These are phyloP conservation scores for Tephrocybe sp. DNA, from an alignment of 768 basidiomycete genomes.

Conservation along the genomic window DNA sequence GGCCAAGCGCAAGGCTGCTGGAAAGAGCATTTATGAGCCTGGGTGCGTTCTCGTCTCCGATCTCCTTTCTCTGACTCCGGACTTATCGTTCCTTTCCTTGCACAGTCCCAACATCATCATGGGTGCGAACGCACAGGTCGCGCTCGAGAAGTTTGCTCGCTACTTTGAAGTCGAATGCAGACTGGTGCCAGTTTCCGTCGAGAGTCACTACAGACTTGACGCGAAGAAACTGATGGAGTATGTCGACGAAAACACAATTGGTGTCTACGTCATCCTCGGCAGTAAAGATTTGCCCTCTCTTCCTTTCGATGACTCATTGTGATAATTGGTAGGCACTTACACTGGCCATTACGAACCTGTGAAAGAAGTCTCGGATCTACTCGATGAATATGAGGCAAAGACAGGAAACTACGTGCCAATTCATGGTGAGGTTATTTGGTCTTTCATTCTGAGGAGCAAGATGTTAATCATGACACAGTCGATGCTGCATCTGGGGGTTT, in stretches of 20 bases:
- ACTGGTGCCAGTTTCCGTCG: slow-evolving; percentile 50
- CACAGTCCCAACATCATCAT: slow-evolving; percentile 62
- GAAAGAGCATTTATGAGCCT: slow-evolving; percentile 76
- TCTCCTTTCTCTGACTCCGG: not conserved
- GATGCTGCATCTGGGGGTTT: slow-evolving; percentile 72
- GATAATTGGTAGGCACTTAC: slow-evolving; percentile 48
- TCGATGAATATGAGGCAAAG: slow-evolving; percentile 62
- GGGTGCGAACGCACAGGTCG: slow-evolving; percentile 74
- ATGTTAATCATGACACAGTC: slow-evolving; percentile 30
- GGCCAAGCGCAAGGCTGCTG: slow-evolving; percentile 60
- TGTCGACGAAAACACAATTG: slow-evolving; percentile 77
- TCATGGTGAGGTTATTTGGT: slow-evolving; percentile 63
- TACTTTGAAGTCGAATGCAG: slow-evolving; percentile 71
- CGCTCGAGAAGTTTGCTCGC: slow-evolving; percentile 70
- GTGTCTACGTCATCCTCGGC: slow-evolving; percentile 56
- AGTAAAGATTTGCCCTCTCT: slow-evolving; percentile 25
- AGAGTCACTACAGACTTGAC: slow-evolving; percentile 55
- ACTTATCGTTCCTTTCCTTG: not conserved
- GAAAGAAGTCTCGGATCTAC: slow-evolving; percentile 76
- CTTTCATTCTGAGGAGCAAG: slow-evolving; percentile 32
- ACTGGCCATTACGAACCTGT: slow-evolving; percentile 82
- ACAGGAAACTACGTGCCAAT: slow-evolving; percentile 65
- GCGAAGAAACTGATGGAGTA: slow-evolving; percentile 63
- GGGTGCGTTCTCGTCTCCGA: slow-evolving; percentile 41
- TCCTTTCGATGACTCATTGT: slow-evolving; percentile 50